Conservation (phyloP, 2,329 filamentous ascomycete genomes). For the Rhynchosporium secalis region DNA sequence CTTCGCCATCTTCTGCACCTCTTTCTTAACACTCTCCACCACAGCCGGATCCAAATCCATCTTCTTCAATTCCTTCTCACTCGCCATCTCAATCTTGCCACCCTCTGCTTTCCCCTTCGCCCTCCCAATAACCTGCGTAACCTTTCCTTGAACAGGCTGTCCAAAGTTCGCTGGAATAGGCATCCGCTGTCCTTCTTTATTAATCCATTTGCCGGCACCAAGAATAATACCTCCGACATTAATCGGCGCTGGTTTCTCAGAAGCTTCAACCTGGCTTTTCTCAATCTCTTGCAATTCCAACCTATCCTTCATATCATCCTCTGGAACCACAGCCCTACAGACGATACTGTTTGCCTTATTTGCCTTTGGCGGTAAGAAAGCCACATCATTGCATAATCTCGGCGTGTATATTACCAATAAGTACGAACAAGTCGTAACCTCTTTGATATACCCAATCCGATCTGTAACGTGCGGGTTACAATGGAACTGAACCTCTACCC, state of each 20-base stretch:
- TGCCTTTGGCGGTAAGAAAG: constrained; percentile 67
- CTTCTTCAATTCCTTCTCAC: constrained; percentile 66
- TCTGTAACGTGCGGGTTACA: constrained; percentile 65
- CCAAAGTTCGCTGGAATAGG: constrained; percentile 43
- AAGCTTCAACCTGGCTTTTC: constrained; percentile 32
- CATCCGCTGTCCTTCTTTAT: constrained; percentile 36
- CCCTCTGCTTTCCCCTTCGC: constrained; percentile 36
- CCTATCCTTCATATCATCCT: constrained; percentile 39
- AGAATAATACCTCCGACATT: constrained; percentile 36
- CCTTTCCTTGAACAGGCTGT: constrained; percentile 54
- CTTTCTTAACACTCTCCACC: constrained; percentile 67
- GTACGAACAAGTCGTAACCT: constrained; percentile 70
- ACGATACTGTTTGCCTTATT: constrained; percentile 62
- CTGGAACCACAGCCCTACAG: constrained; percentile 59
- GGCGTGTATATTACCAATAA: constrained; percentile 74
- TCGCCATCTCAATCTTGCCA: constrained; percentile 45
- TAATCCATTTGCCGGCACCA: constrained; percentile 37
- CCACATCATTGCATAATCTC: constrained; percentile 72
- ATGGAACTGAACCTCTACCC: constrained; percentile 62
- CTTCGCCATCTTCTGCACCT: constrained; percentile 68
- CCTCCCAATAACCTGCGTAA: constrained; percentile 31
- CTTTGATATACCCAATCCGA: constrained; percentile 72
- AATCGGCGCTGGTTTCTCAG: constrained; percentile 44
- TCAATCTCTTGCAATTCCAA: constrained; percentile 44
- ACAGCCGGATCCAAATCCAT: constrained; percentile 58